Conservation (phyloP, 2,329 filamentous ascomycete genomes). For the Colletotrichum sp. region DNA sequence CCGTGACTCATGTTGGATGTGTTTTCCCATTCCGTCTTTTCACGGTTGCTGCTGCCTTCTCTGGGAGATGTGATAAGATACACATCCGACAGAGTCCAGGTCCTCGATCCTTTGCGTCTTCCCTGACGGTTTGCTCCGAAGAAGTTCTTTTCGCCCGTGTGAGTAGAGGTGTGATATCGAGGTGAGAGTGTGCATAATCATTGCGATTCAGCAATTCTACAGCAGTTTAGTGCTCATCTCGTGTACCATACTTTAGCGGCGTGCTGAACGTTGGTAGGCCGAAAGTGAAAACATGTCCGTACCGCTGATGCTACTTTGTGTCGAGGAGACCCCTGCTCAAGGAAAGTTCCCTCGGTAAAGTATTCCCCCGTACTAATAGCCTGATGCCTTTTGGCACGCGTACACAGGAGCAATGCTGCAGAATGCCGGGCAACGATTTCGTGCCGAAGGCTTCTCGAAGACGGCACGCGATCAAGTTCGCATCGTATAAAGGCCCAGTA, state of each 20-base stretch:
- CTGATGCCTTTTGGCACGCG: background rate
- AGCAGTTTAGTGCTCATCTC: background rate
- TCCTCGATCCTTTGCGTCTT: background rate
- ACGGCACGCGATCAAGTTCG: background rate
- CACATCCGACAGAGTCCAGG: background rate
- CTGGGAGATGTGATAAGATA: background rate
- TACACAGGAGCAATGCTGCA: background rate
- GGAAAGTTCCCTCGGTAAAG: slow-evolving; percentile 3
- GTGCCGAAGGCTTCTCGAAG: background rate
- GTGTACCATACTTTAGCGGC: background rate
- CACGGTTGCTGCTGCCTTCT: background rate
- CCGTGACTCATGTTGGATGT: background rate
- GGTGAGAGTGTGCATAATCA: background rate
- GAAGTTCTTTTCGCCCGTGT: background rate
- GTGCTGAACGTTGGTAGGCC: background rate
- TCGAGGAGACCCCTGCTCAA: background rate
- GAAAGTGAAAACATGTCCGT: slow-evolving; percentile 4
- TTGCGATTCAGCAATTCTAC: background rate
- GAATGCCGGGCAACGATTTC: background rate
- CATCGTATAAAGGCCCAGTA: background rate
- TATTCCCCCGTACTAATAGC: background rate
- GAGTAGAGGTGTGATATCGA: background rate
- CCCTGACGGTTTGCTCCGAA: background rate
- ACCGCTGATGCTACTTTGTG: background rate
- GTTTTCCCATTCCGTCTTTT: background rate